Conservation (phyloP, 2,329 filamentous ascomycete genomes). For the Fusarium vanettenii region DNA sequence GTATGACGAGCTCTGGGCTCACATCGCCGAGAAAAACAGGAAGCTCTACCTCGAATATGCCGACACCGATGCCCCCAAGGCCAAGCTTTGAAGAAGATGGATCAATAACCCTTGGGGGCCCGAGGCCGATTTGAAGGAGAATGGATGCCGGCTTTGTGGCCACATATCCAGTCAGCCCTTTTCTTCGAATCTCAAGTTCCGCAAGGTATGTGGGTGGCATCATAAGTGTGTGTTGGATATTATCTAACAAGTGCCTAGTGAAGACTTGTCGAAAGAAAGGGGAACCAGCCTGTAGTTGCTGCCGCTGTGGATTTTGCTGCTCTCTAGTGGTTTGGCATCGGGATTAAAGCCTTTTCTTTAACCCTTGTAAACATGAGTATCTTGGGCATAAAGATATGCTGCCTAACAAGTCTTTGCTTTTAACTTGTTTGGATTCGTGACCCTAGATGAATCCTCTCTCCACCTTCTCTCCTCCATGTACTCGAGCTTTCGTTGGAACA, state of each 20-base stretch:
- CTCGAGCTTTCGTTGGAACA: background rate
- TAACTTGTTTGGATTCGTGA: background rate
- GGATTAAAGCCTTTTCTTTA: background rate
- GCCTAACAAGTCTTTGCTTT: background rate
- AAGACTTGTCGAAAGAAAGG: background rate
- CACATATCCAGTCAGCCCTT: background rate
- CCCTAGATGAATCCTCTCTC: background rate
- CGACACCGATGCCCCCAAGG: background rate
- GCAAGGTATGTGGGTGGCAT: background rate
- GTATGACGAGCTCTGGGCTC: background rate
- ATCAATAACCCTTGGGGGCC: background rate
- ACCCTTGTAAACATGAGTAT: background rate
- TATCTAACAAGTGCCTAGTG: background rate
- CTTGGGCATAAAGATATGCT: background rate
- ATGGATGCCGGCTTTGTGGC: background rate
- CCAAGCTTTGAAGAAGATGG: background rate
- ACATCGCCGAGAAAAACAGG: background rate
- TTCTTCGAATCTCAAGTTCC: background rate
- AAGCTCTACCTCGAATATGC: background rate
- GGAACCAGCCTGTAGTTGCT: background rate
- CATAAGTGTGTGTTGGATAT: background rate
- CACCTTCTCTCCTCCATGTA: background rate
- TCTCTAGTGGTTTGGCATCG: background rate
- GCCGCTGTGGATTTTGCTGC: background rate
- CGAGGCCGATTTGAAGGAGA: background rate